These are phyloP conservation scores for Paramecium biaurelia DNA, from an alignment of 73 alveolate genomes.

Conservation along the genomic window DNA sequence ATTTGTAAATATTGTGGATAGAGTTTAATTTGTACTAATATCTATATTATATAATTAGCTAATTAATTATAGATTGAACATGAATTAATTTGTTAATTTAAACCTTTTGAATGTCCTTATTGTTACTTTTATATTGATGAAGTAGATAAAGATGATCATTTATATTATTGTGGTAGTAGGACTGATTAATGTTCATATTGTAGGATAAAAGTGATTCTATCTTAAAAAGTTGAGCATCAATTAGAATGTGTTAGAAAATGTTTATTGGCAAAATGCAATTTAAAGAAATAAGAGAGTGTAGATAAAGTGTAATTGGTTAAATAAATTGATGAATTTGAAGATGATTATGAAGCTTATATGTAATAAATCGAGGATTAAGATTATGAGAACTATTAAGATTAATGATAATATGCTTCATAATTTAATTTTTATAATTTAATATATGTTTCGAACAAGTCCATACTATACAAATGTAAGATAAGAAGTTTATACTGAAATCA, in stretches of 20 bases:
- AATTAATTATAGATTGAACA: background rate
- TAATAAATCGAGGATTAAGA: background rate
- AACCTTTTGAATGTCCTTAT: conserved; percentile 5
- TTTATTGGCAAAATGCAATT: background rate
- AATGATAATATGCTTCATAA: background rate
- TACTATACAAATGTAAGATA: background rate
- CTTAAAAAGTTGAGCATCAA: background rate
- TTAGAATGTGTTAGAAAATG: background rate
- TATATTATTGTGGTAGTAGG: background rate
- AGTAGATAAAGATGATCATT: background rate
- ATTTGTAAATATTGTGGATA: background rate
- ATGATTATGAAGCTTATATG: background rate
- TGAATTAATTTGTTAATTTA: background rate
- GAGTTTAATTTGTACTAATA: background rate
- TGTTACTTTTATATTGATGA: background rate
- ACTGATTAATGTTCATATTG: background rate
- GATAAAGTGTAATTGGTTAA: background rate
- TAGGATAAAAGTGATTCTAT: background rate
- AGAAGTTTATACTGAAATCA: background rate
- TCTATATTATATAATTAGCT: background rate
- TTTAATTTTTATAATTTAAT: background rate
- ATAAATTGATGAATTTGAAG: background rate
- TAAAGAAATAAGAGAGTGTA: background rate
- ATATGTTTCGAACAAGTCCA: conserved; percentile 32
- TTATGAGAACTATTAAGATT: background rate